phyloP scores from a whole-genome alignment of 371 early-diverging fungal genomes.

The Synchytrium microbalum region DNA sequence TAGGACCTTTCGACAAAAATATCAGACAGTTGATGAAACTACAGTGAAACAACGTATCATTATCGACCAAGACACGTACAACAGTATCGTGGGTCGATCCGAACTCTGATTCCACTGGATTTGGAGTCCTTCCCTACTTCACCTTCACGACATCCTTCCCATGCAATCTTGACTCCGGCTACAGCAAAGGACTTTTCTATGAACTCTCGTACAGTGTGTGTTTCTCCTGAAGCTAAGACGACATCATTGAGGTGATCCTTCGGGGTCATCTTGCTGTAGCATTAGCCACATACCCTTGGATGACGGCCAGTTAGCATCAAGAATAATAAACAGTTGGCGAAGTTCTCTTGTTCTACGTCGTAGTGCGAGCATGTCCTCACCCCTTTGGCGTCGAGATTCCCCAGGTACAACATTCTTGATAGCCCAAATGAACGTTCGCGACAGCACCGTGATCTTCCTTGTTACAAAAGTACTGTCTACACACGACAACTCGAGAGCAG shows the following conservation, averaged over 20 bases:
- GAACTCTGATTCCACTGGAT: conserved; percentile 59
- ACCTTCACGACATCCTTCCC: conserved; percentile 69
- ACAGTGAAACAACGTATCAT: too few relatives aligned
- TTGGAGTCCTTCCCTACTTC: conserved; percentile 63
- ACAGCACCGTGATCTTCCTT: conserved; percentile 76
- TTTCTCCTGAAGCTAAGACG: conserved; percentile 77
- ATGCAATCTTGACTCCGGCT: conserved; percentile 58
- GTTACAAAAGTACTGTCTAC: conserved; percentile 81
- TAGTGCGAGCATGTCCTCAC: conserved; percentile 84
- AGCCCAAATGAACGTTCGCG: conserved; percentile 62
- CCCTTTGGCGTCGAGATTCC: conserved; percentile 77
- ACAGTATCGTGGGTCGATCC: conserved; percentile 69
- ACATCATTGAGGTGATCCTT: too few relatives aligned
- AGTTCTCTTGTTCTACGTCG: conserved; percentile 48
- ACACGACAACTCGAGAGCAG: too few relatives aligned
- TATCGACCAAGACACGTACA: too few relatives aligned
- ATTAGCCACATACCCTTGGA: conserved; percentile 79
- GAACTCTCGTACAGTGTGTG: conserved; percentile 74
- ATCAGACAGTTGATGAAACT: too few relatives aligned
- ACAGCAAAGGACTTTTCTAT: conserved; percentile 71
- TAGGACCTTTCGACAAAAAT: too few relatives aligned
- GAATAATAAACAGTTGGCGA: not conserved
- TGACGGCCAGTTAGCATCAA: conserved; percentile 3
- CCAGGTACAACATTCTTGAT: conserved; percentile 66
- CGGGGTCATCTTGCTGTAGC: conserved; percentile 69